A percentile compares a stretch with the other conserved stretches of the same genome.
phyloP scores from a whole-genome alignment of 2,329 filamentous ascomycete species.

The Alternaria tenuissima region DNA sequence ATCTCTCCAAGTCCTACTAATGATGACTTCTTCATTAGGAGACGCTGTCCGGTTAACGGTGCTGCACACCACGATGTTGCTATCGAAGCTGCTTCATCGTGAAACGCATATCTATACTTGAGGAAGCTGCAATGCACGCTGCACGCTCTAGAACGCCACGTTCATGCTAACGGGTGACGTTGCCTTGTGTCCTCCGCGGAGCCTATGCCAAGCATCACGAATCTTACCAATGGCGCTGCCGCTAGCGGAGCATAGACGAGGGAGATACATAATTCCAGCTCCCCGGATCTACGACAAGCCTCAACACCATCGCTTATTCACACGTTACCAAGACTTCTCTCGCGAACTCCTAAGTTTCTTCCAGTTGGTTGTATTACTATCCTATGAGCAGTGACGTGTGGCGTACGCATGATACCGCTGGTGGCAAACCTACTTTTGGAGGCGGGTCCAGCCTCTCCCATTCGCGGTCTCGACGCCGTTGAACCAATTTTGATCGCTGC shows the following conservation, averaged over 20 bases:
- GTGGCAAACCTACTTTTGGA: conserved; percentile 22
- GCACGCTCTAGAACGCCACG: neutral
- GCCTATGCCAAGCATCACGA: conserved; percentile 17
- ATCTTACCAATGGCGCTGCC: conserved; percentile 17
- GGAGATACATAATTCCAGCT: conserved; percentile 9
- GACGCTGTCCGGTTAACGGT: neutral
- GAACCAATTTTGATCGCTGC: conserved; percentile 24
- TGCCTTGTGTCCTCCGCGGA: conserved; percentile 14
- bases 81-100: neutral
- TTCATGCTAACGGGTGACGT: conserved; percentile 10
- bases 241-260: conserved; percentile 14
- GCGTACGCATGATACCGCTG: conserved; percentile 21
- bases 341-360: neutral
- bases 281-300: conserved; percentile 17
- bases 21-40: neutral
- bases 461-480: conserved; percentile 29
- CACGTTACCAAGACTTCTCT: neutral
- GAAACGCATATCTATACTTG: no score
- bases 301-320: conserved; percentile 15
- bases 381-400: conserved; percentile 20
- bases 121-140: neutral
- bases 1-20: neutral
- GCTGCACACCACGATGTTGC: neutral
- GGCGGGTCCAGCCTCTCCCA: conserved; percentile 26
- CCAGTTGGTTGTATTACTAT: conserved; percentile 4